Percentiles rank a stretch among this genome's conserved stretches.
These are phyloP conservation scores for Helminthosporium solani DNA, from an alignment of 2,329 filamentous ascomycete species.

Conservation along the genomic window DNA sequence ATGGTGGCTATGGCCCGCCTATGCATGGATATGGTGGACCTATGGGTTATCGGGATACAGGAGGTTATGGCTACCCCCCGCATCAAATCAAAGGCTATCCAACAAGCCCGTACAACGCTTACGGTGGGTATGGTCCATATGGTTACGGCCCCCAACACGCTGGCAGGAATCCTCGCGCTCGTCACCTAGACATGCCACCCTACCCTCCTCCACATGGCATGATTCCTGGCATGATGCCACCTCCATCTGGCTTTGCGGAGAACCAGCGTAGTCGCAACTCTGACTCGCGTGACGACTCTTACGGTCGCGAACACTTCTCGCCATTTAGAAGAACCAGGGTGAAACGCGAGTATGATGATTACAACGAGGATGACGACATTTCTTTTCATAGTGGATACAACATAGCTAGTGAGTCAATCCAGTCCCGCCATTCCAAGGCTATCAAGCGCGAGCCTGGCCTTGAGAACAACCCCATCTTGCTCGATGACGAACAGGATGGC, in stretches of 20 bases:
- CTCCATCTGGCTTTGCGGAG: constrained; percentile 2
- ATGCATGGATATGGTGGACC: constrained; percentile 9
- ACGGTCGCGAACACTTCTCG: constrained; percentile 2
- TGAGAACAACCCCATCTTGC: constrained; percentile 1
- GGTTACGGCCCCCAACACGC: not conserved
- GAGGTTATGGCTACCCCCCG: not conserved
- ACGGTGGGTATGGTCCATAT: constrained; percentile 9
- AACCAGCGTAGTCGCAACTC: not conserved
- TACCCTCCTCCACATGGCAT: constrained; percentile 1
- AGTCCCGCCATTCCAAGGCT: not conserved
- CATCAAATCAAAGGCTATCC: constrained; percentile 3
- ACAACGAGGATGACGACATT: not conserved
- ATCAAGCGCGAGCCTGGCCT: constrained; percentile 22
- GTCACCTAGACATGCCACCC: constrained; percentile 2
- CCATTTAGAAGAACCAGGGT: constrained; percentile 2
- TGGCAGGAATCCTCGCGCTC: not conserved
- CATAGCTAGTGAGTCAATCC: not conserved
- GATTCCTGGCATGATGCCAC: constrained; percentile 3
- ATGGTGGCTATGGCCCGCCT: constrained; percentile 1
- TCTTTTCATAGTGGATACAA: not conserved
- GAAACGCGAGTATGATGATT: not conserved
- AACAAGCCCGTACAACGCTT: not conserved
- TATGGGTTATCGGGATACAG: not conserved
- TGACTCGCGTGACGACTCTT: not conserved
- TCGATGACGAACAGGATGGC: constrained; percentile 5